These are phyloP conservation scores for Xylaria nigripes DNA, from an alignment of 495 filamentous ascomycete species.

Conservation along the genomic window DNA sequence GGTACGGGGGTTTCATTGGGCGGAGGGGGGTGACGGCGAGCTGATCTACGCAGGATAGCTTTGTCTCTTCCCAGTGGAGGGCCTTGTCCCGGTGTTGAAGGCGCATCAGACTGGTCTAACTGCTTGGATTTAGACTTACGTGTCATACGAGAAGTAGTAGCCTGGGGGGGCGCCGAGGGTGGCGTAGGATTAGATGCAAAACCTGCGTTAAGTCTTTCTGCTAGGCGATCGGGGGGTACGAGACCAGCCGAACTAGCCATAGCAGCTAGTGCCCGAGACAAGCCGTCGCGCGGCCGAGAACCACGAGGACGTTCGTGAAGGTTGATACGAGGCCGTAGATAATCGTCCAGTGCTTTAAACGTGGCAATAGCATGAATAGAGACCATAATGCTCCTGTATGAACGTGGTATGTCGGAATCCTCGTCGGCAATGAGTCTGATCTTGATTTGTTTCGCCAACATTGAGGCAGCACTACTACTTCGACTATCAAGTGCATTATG, in stretches of 20 bases:
- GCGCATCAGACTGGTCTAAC: constrained; percentile 25
- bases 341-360: constrained; percentile 95
- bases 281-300: constrained; percentile 56
- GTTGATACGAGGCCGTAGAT: constrained; percentile 82
- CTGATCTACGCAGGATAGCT: constrained; percentile 44
- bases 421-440: constrained; percentile 87
- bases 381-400: constrained; percentile 90
- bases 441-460: constrained; percentile 93
- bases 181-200: constrained; percentile 26
- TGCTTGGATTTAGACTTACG: constrained; percentile 42
- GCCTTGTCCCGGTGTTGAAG: constrained; percentile 30
- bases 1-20: constrained; percentile 33
- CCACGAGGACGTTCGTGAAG: constrained; percentile 70
- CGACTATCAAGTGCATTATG: constrained; percentile 89
- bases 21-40: constrained; percentile 44
- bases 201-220: constrained; percentile 30
- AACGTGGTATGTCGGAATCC: constrained; percentile 73
- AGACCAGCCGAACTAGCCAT: constrained; percentile 72
- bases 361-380: constrained; percentile 98
- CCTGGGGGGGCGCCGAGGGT: constrained; percentile 27
- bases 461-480: constrained; percentile 83
- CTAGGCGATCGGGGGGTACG: constrained; percentile 36
- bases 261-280: constrained; percentile 60
- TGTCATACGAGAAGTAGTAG: constrained; percentile 33
- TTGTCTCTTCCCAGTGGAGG: constrained; percentile 39